Evolutionary conservation across 164 flowering plant species (phyloP).

Genomic region (Umbilicus rupestris): DNA sequence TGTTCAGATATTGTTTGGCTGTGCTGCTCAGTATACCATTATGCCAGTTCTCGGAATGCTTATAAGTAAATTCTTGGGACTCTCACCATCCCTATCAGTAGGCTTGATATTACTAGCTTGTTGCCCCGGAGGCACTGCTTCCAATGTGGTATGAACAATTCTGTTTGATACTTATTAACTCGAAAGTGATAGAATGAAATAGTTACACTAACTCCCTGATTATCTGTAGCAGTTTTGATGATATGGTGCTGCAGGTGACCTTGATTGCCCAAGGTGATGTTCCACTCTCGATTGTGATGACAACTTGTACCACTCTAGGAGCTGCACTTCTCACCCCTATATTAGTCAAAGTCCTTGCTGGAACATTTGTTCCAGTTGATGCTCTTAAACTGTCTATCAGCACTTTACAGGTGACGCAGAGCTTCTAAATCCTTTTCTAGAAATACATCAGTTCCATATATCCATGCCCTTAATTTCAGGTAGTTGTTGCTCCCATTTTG

Average conservation of each 20-base stretch:
- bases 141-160: slow-evolving; percentile 66
- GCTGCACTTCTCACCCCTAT: slow-evolving; percentile 73
- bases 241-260: slow-evolving; percentile 69
- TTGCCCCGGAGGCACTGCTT: slow-evolving; percentile 89
- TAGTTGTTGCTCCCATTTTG: slow-evolving; percentile 73
- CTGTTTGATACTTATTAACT: not conserved
- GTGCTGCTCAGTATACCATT: slow-evolving; percentile 73
- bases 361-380: slow-evolving; percentile 71
- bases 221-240: slow-evolving; percentile 13
- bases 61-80: slow-evolving; percentile 57
- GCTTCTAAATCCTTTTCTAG: not conserved
- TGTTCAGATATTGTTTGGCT: slow-evolving; percentile 69
- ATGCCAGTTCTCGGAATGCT: slow-evolving; percentile 60
- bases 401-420: slow-evolving; percentile 52
- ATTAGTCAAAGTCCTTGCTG: slow-evolving; percentile 58
- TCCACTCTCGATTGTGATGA: slow-evolving; percentile 71
- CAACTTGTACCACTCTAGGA: slow-evolving; percentile 69
- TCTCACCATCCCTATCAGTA: slow-evolving; percentile 65
- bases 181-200: not conserved
- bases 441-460: not conserved
- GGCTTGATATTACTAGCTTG: slow-evolving; percentile 71
- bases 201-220: not conserved
- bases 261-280: slow-evolving; percentile 89
- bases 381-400: slow-evolving; percentile 62
- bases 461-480: slow-evolving; percentile 25